phyloP scores from a whole-genome alignment of 768 basidiomycete genomes.

The Galerina sulciceps region DNA sequence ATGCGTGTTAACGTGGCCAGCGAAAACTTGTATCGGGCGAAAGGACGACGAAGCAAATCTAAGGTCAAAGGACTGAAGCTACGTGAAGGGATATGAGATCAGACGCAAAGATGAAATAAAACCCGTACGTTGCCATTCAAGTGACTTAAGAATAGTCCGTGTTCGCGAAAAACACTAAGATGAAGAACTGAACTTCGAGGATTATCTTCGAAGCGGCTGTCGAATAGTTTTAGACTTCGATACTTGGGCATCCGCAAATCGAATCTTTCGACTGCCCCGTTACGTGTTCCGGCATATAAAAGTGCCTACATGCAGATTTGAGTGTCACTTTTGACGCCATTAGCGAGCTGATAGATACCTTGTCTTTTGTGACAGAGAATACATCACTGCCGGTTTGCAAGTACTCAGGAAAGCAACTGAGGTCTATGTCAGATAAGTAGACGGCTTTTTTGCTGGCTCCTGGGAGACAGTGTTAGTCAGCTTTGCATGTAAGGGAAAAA shows the following conservation, averaged over 20 bases:
- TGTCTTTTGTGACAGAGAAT: conserved; percentile 57
- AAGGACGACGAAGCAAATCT: conserved; percentile 46
- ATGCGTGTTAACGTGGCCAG: conserved; percentile 63
- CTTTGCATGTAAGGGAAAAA: neutral
- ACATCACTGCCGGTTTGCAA: conserved; percentile 66
- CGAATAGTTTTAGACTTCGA: conserved; percentile 43
- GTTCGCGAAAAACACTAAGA: conserved; percentile 51
- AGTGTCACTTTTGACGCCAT: neutral
- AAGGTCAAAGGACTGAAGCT: conserved; percentile 69
- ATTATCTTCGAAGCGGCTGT: conserved; percentile 32
- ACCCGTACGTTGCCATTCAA: conserved; percentile 62
- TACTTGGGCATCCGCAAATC: conserved; percentile 52
- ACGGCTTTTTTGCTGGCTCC: conserved; percentile 59
- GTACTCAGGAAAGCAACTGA: conserved; percentile 33
- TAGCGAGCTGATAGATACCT: conserved; percentile 37
- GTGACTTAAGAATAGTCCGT: conserved; percentile 59
- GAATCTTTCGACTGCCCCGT: conserved; percentile 59
- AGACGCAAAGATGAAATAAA: neutral
- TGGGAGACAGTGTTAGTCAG: conserved; percentile 23
- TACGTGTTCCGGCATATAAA: conserved; percentile 63
- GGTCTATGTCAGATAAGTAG: conserved; percentile 54
- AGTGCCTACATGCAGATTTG: conserved; percentile 37
- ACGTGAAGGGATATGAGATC: neutral
- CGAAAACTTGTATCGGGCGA: conserved; percentile 49
- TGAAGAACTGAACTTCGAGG: conserved; percentile 55